Evolutionary conservation across 257 asterid species (phyloP).

Genomic region (Jacaranda copaia): DNA sequence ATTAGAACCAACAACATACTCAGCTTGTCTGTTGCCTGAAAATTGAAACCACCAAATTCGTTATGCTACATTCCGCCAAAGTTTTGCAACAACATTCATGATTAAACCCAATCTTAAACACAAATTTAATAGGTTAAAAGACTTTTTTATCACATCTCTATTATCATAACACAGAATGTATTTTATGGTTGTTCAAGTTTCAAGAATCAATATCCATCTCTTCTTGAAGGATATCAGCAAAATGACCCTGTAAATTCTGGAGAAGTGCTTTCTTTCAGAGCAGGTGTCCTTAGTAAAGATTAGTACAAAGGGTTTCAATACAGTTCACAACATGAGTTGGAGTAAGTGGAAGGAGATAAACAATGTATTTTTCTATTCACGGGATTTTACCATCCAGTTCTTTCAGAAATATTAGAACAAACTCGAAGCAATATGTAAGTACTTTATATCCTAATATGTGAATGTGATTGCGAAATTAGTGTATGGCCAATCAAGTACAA

Average conservation of each 20-base stretch:
- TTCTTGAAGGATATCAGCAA: neutral
- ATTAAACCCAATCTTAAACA: neutral
- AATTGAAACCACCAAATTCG: slow-evolving; percentile 4
- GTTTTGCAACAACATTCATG: neutral
- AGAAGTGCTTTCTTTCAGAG: neutral
- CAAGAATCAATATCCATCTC: neutral
- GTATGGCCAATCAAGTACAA: neutral
- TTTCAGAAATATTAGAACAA: no score
- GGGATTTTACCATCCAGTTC: no score
- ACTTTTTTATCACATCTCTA: no score
- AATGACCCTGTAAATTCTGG: neutral
- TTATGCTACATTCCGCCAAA: neutral
- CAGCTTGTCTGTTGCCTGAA: slow-evolving; percentile 74
- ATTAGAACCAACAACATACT: slow-evolving; percentile 44
- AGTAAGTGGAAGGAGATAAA: neutral
- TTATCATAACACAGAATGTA: no score
- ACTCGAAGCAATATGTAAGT: no score
- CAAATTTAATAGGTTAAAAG: no score
- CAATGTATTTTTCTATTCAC: neutral
- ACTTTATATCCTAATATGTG: no score
- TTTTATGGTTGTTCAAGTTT: neutral
- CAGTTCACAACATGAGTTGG: neutral
- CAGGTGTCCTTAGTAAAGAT: neutral
- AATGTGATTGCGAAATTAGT: neutral
- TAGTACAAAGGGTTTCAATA: neutral